These are phyloP conservation scores for Lithohypha guttulata DNA, from an alignment of 2,329 filamentous ascomycete genomes.

Conservation along the genomic window DNA sequence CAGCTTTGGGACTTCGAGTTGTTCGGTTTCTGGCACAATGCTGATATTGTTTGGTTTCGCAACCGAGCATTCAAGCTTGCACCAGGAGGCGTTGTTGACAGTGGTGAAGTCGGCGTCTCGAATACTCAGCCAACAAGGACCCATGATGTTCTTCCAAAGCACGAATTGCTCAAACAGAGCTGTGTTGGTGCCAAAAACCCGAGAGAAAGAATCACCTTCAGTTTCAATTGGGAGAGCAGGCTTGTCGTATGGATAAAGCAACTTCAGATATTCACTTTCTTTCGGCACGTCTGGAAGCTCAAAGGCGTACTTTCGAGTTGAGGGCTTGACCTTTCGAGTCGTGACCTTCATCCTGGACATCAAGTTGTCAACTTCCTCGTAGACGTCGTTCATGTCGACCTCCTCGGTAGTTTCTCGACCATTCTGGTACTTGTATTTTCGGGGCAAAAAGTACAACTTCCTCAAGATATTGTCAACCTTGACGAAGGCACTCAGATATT, in stretches of 20 bases:
- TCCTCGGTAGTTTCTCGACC: constrained; percentile 64
- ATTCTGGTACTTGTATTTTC: constrained; percentile 48
- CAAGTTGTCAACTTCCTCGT: constrained; percentile 73
- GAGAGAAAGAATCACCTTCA: constrained; percentile 80
- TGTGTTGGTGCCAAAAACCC: constrained; percentile 87
- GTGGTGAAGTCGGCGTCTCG: constrained; percentile 71
- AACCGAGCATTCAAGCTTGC: constrained; percentile 83
- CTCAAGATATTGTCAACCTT: constrained; percentile 91
- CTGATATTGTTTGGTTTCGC: constrained; percentile 66
- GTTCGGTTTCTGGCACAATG: constrained; percentile 65
- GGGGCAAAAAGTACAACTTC: constrained; percentile 86
- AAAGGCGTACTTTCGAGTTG: constrained; percentile 87
- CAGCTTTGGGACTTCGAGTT: constrained; percentile 70
- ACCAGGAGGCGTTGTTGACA: constrained; percentile 89
- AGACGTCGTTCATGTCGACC: constrained; percentile 80
- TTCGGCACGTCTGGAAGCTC: constrained; percentile 78
- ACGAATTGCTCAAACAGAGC: constrained; percentile 96
- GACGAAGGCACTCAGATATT: constrained; percentile 83
- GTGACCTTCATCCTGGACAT: constrained; percentile 79
- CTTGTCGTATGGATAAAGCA: constrained; percentile 91
- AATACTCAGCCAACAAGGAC: constrained; percentile 92
- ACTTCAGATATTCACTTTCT: constrained; percentile 83
- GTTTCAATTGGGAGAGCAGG: constrained; percentile 58
- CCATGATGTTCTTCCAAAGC: constrained; percentile 98
- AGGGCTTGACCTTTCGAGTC: constrained; percentile 89